Evolutionary conservation across 164 flowering plant genomes (phyloP).

Genomic region (Malania oleifera): DNA sequence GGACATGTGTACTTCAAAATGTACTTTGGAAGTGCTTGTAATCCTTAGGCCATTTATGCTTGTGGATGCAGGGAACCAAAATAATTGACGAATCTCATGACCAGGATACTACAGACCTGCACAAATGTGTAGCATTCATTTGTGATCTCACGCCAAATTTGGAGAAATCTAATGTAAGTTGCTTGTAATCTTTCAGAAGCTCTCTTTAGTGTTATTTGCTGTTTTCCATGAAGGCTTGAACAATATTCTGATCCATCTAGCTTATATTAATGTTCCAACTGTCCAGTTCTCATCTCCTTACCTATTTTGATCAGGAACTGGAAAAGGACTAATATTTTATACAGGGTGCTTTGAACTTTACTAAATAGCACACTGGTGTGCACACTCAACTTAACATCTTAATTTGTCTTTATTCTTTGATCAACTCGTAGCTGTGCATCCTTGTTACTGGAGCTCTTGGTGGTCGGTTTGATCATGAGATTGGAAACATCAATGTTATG

Average conservation of each 20-base stretch:
- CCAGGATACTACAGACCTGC: constrained; percentile 92
- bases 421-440: constrained; percentile 57
- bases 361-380: too few species aligned
- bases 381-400: background rate
- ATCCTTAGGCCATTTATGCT: background rate
- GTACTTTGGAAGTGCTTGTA: background rate
- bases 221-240: background rate
- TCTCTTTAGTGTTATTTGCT: background rate
- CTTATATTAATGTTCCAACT: background rate
- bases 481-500: constrained; percentile 81
- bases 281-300: too few species aligned
- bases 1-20: background rate
- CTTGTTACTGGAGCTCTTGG: constrained; percentile 97
- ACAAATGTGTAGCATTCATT: constrained; percentile 65
- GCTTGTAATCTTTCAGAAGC: background rate
- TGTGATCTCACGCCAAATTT: constrained; percentile 28
- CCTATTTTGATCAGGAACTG: background rate
- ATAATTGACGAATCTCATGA: constrained; percentile 67
- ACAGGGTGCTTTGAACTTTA: too few species aligned
- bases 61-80: constrained; percentile 63
- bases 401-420: background rate
- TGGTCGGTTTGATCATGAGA: constrained; percentile 93
- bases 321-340: background rate
- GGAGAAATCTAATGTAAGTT: constrained; percentile 58
- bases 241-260: background rate